These are phyloP conservation scores for Blastomyces silverae DNA, from an alignment of 2,329 filamentous ascomycete genomes.

Conservation along the genomic window DNA sequence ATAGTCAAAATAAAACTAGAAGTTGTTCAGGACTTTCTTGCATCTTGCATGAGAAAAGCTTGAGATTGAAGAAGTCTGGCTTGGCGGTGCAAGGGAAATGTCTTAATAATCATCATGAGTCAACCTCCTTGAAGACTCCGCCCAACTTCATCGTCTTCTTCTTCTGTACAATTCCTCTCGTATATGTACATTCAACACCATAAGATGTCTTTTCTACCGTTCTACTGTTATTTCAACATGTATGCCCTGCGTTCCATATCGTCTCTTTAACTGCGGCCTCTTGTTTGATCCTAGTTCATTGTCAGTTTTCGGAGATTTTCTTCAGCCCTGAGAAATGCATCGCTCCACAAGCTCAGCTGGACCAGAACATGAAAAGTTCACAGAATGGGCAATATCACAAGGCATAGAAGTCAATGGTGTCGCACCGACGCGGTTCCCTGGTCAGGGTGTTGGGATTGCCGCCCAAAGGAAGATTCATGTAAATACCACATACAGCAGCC, in stretches of 20 bases:
- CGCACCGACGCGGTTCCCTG: slow-evolving; percentile 58
- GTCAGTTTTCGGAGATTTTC: background rate
- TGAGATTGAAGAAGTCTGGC: background rate
- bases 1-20: background rate
- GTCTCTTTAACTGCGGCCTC: background rate
- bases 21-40: no score
- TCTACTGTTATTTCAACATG: background rate
- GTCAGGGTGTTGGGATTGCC: slow-evolving; percentile 70
- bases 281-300: background rate
- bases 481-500: slow-evolving; percentile 23
- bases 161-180: background rate
- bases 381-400: slow-evolving; percentile 59
- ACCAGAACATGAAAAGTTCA: slow-evolving; percentile 48
- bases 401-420: slow-evolving; percentile 64
- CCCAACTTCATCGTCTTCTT: background rate
- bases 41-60: no score
- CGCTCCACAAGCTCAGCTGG: slow-evolving; percentile 25
- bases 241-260: background rate
- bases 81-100: background rate
- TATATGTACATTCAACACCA: background rate
- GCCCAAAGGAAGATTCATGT: slow-evolving; percentile 62
- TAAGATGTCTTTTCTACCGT: background rate
- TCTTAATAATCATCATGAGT: background rate
- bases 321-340: slow-evolving; percentile 11
- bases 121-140: background rate